Conservation (phyloP, 2,329 filamentous ascomycete genomes). For the Thermothelomyces thermophilus region DNA sequence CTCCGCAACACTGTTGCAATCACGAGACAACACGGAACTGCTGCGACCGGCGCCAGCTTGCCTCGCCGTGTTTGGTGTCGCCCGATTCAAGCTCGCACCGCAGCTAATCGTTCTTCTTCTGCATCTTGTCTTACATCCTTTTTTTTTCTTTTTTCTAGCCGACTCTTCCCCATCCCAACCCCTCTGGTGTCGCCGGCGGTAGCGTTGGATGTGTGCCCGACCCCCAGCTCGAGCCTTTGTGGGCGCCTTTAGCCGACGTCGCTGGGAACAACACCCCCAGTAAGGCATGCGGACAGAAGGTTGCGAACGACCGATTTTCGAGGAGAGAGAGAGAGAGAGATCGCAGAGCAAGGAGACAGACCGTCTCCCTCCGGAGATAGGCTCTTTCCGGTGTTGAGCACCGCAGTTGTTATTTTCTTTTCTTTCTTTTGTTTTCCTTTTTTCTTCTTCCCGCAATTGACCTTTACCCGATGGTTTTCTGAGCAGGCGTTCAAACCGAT, state of each 20-base stretch:
- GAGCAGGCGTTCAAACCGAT: slow-evolving; percentile 4
- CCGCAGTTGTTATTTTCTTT: neutral
- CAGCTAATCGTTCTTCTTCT: too few relatives aligned
- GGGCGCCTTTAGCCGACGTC: slow-evolving; percentile 18
- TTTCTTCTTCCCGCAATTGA: neutral
- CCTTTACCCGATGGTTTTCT: slow-evolving; percentile 16
- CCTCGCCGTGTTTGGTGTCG: too few relatives aligned
- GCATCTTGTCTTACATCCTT: too few relatives aligned
- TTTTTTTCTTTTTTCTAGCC: neutral
- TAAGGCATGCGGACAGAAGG: slow-evolving; percentile 15
- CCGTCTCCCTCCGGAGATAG: neutral
- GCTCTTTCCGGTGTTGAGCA: neutral
- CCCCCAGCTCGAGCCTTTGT: slow-evolving; percentile 11
- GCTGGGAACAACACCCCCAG: slow-evolving; percentile 12
- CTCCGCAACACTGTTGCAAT: too few relatives aligned
- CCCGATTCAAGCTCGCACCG: too few relatives aligned
- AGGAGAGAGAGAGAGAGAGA: too few relatives aligned
- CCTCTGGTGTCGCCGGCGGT: neutral
- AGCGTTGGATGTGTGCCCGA: slow-evolving; percentile 16
- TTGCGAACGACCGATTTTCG: slow-evolving; percentile 1
- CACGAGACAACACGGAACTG: too few relatives aligned
- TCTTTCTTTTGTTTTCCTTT: neutral
- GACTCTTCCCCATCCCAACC: neutral
- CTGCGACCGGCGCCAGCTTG: too few relatives aligned
- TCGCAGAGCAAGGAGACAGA: neutral